Evolutionary conservation across 225 moss, liverwort and hornwort genomes (phyloP), one percentile per base, ranked within the genome.

Genomic region (Anthoceros angustus): DNA sequence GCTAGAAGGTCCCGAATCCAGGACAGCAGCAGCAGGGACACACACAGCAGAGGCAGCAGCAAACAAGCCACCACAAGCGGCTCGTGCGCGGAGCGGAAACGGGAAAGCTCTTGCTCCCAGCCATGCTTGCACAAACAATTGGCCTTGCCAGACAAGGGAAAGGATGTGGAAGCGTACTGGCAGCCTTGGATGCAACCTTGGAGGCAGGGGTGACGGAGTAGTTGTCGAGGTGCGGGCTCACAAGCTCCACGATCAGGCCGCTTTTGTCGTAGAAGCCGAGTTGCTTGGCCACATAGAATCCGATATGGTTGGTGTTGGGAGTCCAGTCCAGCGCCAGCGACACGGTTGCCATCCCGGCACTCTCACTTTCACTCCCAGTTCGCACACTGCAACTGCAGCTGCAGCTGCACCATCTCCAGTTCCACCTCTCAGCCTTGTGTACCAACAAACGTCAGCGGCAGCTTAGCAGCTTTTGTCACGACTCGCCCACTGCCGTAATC

Each of bases 281-380:
- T 5, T 83, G 80, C 77, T 84, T 68, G 16, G 91, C 91, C 2
- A 76, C 69, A 46, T 79, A 91, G 64, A 91, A 86, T 10, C 91
- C 91, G 61, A 86, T 84, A 64, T 91, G 91, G 68, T 91, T 91
- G 23, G 78, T 87, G 71, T 91, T 91, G 25, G 91, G 91, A 10
- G 87, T 85, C 90, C 90, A 90, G 72, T 90, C 90, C 62, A 90
- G 72, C 55, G 82, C 87, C 80, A 90, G 67, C 39, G 70, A 79
- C 67, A 90, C 77, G n/a, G 55, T 55, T 55, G 16, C 55, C 55
- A 55, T 55, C 55, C 55, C 55, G 18, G 4, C 55, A 32, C 32
- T 32, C 32, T 32, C 32, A 32, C 32, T 32, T 4, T 4, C 32
- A 32, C 32, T n/a, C n/a, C n/a, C n/a, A n/a, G n/a, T n/a, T n/a